phyloP scores from a whole-genome alignment of 2,329 filamentous ascomycete species.

The Fusarium lateritium region DNA sequence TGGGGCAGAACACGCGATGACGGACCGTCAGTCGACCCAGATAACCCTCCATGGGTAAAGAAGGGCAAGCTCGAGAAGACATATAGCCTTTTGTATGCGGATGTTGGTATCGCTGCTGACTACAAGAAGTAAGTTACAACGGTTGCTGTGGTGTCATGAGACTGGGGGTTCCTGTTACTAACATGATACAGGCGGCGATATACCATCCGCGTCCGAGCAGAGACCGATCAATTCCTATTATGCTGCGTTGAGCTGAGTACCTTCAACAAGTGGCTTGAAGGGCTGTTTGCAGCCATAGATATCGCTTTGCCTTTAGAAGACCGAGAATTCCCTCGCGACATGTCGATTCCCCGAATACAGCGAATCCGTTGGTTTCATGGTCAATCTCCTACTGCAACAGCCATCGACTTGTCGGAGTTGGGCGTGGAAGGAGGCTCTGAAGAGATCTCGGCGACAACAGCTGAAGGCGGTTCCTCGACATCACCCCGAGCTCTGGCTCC shows the following conservation, averaged over 20 bases:
- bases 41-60: constrained; percentile 66
- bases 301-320: constrained; percentile 80
- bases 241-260: constrained; percentile 75
- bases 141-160: background rate
- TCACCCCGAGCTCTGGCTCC: constrained; percentile 28
- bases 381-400: constrained; percentile 51
- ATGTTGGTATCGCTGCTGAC: constrained; percentile 81
- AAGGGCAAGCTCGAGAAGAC: constrained; percentile 71
- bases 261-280: constrained; percentile 79
- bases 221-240: constrained; percentile 81
- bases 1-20: constrained; percentile 65
- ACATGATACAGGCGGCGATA: constrained; percentile 65
- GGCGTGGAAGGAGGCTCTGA: constrained; percentile 39
- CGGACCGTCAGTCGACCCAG: constrained; percentile 64
- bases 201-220: constrained; percentile 79
- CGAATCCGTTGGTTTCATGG: constrained; percentile 66
- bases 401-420: constrained; percentile 46
- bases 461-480: constrained; percentile 35
- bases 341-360: constrained; percentile 72
- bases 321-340: constrained; percentile 73
- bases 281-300: constrained; percentile 80
- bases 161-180: constrained; percentile 10
- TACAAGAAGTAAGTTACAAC: constrained; percentile 73
- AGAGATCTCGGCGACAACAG: constrained; percentile 41
- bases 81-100: constrained; percentile 82